These are phyloP conservation scores for Curvularia lunata DNA, from an alignment of 2,329 filamentous ascomycete species.

Conservation along the genomic window DNA sequence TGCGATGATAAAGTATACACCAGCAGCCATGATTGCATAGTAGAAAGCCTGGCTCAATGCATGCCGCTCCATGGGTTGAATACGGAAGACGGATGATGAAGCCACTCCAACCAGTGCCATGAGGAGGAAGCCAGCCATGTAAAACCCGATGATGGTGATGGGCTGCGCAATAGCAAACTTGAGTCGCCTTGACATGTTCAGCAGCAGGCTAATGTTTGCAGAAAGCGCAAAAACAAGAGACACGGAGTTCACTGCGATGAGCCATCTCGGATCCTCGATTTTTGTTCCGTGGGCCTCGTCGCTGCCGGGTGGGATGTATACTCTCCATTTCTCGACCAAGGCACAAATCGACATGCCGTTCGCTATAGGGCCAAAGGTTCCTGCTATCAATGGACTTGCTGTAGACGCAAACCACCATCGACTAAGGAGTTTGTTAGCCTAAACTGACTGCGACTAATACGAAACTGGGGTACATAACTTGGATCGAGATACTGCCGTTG, in stretches of 20 bases:
- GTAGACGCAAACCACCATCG: constrained; percentile 69
- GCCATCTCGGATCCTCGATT: constrained; percentile 62
- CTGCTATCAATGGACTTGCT: constrained; percentile 62
- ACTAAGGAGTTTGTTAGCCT: constrained; percentile 35
- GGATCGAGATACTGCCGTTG: constrained; percentile 55
- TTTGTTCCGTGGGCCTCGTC: constrained; percentile 54
- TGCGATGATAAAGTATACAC: constrained; percentile 62
- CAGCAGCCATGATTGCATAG: constrained; percentile 65
- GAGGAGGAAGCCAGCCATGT: constrained; percentile 60
- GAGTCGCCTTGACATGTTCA: constrained; percentile 65
- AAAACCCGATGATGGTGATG: constrained; percentile 66
- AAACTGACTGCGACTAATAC: not conserved
- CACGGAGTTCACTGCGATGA: constrained; percentile 62
- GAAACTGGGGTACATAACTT: constrained; percentile 37
- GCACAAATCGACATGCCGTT: constrained; percentile 63
- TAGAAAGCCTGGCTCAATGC: constrained; percentile 65
- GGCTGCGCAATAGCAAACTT: constrained; percentile 64
- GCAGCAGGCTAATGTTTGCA: constrained; percentile 61
- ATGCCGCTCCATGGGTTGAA: constrained; percentile 52
- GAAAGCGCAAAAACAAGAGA: constrained; percentile 61
- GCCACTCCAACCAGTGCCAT: constrained; percentile 59
- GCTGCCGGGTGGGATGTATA: constrained; percentile 55
- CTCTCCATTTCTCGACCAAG: constrained; percentile 63
- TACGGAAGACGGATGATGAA: constrained; percentile 53
- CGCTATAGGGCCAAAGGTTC: constrained; percentile 61